Evolutionary conservation across 2,329 filamentous ascomycete genomes (phyloP), one percentile per base, ranked within the genome.

Genomic region (Diaporthe citri): DNA sequence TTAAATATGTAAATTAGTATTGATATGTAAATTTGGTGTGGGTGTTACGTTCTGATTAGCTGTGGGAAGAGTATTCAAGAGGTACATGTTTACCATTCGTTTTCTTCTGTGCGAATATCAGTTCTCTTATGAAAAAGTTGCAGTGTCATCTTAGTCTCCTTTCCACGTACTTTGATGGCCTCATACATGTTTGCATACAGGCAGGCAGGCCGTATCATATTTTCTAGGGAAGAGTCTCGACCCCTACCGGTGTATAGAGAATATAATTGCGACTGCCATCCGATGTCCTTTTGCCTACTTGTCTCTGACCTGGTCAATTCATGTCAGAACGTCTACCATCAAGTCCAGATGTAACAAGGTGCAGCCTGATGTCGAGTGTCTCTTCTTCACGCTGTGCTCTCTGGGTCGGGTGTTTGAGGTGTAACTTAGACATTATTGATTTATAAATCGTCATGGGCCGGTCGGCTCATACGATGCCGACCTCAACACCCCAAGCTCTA

Each of bases 351-450:
- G 31, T 12, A 22, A 22, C 8, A 12, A 28, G 15, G 15, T 12
- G 4, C 25, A 12, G 4, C 2, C 10, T 34, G 7, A 7, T 10
- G 15, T 22, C 6, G 5, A 13, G 20, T 13, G 6, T 10, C 2
- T 36, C 12, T 48, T 3, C 22, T 67, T 39, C 22, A 52, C 31
- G 2, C 39, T 0, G 4, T 28, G n/a, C 2, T 22, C 5, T n/a
- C 4, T 34, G 41, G 3, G 4, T 20, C 13, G 10, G 1, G 9
- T 39, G 34, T 41, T 52, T 25, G 22, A 12, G 46, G 8, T 52
- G 34, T 9, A 41, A 69, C 34, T 69, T 69, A 69, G 20, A 69
- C 64, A 69, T 69, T 69, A 69, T 31, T 28, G 46, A 55, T 69
- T 69, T 69, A 52, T 55, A 55, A 22, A 69, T 69, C 64, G 31